Evolutionary conservation across 2,329 filamentous ascomycete genomes (phyloP).

Genomic region (Juglanconis oblonga): DNA sequence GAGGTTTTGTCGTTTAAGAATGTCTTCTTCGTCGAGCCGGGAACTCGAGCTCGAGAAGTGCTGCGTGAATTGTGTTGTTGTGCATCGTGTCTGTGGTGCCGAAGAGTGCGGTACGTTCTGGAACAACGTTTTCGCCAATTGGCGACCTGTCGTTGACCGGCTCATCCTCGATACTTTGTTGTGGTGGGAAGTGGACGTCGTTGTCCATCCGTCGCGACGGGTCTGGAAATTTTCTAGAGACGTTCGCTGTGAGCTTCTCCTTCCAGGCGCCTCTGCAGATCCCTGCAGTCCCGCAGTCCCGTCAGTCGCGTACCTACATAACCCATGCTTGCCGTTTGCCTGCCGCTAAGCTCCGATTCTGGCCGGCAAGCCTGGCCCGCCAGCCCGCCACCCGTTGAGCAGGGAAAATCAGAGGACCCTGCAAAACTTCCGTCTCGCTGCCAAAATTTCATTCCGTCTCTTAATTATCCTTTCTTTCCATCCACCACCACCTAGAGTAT

Average conservation of each 20-base stretch:
- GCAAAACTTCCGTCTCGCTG: constrained; percentile 13
- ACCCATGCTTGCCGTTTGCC: constrained; percentile 5
- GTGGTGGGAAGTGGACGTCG: constrained; percentile 26
- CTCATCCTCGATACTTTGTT: constrained; percentile 34
- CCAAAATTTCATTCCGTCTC: constrained; percentile 13
- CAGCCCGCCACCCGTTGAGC: too few relatives aligned
- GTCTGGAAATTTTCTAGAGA: neutral
- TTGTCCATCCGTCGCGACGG: neutral
- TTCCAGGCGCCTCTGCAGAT: neutral
- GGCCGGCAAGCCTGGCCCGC: constrained; percentile 1
- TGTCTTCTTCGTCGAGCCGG: constrained; percentile 6
- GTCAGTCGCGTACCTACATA: neutral
- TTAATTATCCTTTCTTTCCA: neutral
- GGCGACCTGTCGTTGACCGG: constrained; percentile 39
- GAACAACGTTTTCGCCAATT: constrained; percentile 38
- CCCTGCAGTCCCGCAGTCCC: constrained; percentile 1
- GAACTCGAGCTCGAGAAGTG: constrained; percentile 17
- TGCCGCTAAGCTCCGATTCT: constrained; percentile 16
- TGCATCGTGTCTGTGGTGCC: constrained; percentile 11
- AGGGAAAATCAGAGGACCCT: constrained; percentile 4
- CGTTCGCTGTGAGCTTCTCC: neutral
- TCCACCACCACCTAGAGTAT: constrained; percentile 2
- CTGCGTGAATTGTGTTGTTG: constrained; percentile 3
- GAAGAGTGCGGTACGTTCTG: constrained; percentile 27
- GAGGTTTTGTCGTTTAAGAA: neutral